phyloP scores from a whole-genome alignment of 306 rosid genomes.

The Glycine soja region DNA sequence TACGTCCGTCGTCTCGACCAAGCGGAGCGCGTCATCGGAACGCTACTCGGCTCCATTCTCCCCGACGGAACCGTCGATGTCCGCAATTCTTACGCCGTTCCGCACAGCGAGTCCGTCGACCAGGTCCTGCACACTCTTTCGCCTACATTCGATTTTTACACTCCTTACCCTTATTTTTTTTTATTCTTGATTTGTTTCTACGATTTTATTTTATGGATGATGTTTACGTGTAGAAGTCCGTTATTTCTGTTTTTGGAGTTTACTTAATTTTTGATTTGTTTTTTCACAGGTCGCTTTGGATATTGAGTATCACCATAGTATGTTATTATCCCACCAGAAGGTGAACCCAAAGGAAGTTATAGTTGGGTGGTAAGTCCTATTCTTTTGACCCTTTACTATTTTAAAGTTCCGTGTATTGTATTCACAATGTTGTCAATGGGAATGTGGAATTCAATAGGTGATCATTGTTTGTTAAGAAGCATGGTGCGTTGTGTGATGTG shows the following conservation, averaged over 20 bases:
- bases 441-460: not conserved
- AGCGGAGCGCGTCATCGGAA: conserved; percentile 90
- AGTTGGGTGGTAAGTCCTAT: conserved; percentile 79
- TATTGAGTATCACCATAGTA: conserved; percentile 93
- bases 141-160: not conserved
- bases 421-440: not conserved
- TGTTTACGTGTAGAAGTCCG: not conserved
- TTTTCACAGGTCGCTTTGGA: conserved; percentile 82
- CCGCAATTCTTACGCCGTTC: conserved; percentile 91
- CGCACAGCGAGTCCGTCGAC: conserved; percentile 77
- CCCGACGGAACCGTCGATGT: conserved; percentile 87
- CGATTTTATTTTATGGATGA: not conserved
- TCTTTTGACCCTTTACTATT: not conserved
- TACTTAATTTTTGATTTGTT: not conserved
- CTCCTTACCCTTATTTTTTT: not conserved
- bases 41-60: conserved; percentile 80
- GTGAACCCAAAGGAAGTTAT: conserved; percentile 94
- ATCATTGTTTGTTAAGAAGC: not conserved
- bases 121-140: conserved; percentile 59
- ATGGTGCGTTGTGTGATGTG: not conserved
- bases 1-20: conserved; percentile 88
- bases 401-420: conserved; percentile 1
- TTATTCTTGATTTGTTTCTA: not conserved
- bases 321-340: conserved; percentile 82
- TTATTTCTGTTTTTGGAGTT: not conserved